Base-by-base conservation (phyloP, 192 early-diverging fungal genomes). In the Paraglomus brasilianum region DNA sequence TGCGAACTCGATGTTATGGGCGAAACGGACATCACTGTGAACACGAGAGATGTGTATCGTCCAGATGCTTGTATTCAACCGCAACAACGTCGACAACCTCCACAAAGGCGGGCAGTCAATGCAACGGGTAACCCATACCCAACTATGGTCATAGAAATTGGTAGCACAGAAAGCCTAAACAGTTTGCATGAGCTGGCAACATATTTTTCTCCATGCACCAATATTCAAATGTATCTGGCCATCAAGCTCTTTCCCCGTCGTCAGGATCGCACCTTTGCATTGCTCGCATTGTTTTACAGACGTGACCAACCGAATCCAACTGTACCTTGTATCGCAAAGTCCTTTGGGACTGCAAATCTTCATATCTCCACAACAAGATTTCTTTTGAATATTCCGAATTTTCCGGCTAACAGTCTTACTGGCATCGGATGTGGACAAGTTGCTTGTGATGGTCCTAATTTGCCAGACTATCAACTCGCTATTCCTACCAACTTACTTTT, bases 111-210 rank as follows among this genome's bases (percentile, higher is more conserved):
- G 14, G 51, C 19, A 57, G 38, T 11, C 45, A 66, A 66, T 21
- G 2, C 13, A 51, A 36, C 4, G 4, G 41, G 64, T n/a, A 51
- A 47, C 24, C 24, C 66, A 9, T 51, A 58, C 13, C 66, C 66
- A 68, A 50, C n/a, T 6, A 68, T 68, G 66, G 47, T 68, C n/a
- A 15, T 68, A 15, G 66, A 68, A 68, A 14, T 68, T 19, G 66
- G 66, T 22, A 36, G 1, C 15, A 24, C 6, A 10, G 38, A 68
- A 38, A 22, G 14, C 44, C 7, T 52, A 17, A 24, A 11, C 14
- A 30, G 45, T 42, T 68, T 56, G 47, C 41, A 68, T 55, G 11
- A 11, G 8, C 11, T 40, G 38, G 19, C 53, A 4, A n/a, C 17
- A 56, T 68, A 68, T 39, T 68, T 68, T 68, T 68, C 66, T 53